Evolutionary conservation across 257 asterid species (phyloP).

Genomic region (Solanum peruvianum): DNA sequence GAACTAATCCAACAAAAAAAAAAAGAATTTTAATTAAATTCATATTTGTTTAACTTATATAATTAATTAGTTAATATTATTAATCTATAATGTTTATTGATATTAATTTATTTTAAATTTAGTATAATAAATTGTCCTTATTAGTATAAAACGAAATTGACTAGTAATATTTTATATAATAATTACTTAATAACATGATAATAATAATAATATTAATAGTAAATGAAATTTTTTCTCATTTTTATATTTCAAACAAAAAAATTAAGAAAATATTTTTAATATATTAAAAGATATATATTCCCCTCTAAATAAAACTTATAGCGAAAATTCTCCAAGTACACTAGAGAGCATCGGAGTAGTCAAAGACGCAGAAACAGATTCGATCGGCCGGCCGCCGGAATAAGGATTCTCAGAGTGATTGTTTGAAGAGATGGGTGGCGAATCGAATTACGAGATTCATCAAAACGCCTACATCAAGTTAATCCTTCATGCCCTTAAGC

Average conservation of each 20-base stretch:
- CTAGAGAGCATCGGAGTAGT: neutral
- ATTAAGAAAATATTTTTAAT: too few relatives aligned
- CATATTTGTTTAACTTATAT: too few relatives aligned
- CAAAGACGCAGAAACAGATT: neutral
- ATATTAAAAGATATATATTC: neutral
- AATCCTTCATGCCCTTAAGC: constrained; percentile 83
- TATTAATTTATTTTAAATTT: too few relatives aligned
- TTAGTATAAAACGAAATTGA: too few relatives aligned
- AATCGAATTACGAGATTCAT: constrained; percentile 66
- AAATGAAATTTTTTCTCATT: neutral
- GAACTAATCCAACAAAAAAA: neutral
- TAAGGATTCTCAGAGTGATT: neutral
- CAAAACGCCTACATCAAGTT: constrained; percentile 89
- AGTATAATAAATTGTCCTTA: too few relatives aligned
- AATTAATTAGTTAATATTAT: too few relatives aligned
- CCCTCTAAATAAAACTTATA: too few relatives aligned
- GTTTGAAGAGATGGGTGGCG: constrained; percentile 30
- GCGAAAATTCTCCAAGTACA: neutral
- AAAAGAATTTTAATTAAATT: too few relatives aligned
- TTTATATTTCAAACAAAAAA: too few relatives aligned
- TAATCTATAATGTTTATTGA: neutral
- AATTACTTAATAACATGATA: neutral
- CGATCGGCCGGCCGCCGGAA: neutral
- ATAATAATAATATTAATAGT: too few relatives aligned
- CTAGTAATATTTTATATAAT: too few relatives aligned